Base-by-base conservation (phyloP, 352 stramenopile genomes). In the Phytophthora constricta region DNA sequence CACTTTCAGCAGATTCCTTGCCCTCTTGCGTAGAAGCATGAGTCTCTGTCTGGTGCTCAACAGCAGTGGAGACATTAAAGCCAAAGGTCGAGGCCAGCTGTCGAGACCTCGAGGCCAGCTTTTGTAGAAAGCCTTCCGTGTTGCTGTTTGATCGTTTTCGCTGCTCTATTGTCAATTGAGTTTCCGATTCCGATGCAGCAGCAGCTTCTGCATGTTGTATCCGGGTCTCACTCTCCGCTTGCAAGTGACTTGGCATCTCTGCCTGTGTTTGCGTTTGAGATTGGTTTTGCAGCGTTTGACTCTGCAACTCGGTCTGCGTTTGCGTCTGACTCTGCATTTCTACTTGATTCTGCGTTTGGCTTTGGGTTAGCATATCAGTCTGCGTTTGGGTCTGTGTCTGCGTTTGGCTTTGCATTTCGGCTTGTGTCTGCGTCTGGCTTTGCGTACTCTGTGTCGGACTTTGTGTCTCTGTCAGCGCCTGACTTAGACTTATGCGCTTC, bases 61-160 rank as follows among this genome's bases (percentile, higher is more conserved):
- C 51, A 5, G 39, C 46, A n/a, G 51, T 54, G 13, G 37, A 28
- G 49, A 39, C 43, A 14, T 22, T 27, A 2, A 74, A 22, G 14
- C 50, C 49, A 20, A 74, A 17, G 25, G n/a, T n/a, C n/a, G n/a
- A n/a, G n/a, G n/a, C n/a, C n/a, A n/a, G n/a, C n/a, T n/a, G n/a
- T n/a, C n/a, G n/a, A n/a, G n/a, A n/a, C n/a, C 47, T 51, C 60
- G 61, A 56, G 34, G 26, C 61, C 13, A 72, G 4, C 17, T 37
- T 56, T 33, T 42, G 42, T 37, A 68, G 28, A 39, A 63, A n/a
- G n/a, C n/a, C n/a, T n/a, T n/a, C n/a, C n/a, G n/a, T n/a, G n/a
- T n/a, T n/a, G n/a, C n/a, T n/a, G n/a, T n/a, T n/a, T n/a, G n/a
- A n/a, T n/a, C n/a, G n/a, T n/a, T n/a, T n/a, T n/a, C n/a, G n/a